phyloP scores from a whole-genome alignment of 225 moss, liverwort and hornwort species.

The Pleurozium schreberi region DNA sequence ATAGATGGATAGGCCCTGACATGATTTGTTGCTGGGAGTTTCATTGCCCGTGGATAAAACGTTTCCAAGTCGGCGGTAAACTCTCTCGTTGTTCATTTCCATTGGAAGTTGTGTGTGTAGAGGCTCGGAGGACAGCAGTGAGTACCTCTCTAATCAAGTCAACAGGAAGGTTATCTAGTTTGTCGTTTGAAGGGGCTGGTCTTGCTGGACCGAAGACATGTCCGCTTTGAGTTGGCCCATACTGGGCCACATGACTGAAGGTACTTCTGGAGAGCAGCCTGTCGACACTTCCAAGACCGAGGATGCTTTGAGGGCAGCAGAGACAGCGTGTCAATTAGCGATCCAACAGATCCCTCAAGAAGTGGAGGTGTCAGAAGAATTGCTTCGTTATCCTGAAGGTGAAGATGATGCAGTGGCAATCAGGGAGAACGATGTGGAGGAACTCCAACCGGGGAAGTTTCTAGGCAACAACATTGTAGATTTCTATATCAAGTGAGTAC shows the following conservation, averaged over 20 bases:
- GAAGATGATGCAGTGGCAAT: neutral
- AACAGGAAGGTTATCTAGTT: neutral
- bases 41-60: neutral
- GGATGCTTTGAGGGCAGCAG: neutral
- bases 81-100: neutral
- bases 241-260: neutral
- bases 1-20: neutral
- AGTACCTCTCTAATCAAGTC: neutral
- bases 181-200: neutral
- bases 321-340: neutral
- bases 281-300: neutral
- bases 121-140: neutral
- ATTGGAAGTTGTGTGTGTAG: neutral
- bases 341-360: neutral
- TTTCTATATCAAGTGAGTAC: neutral
- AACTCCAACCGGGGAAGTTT: neutral
- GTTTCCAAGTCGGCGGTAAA: neutral
- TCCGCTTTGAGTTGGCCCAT: neutral
- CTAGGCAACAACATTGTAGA: neutral
- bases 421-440: neutral
- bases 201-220: neutral
- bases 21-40: neutral
- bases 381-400: neutral
- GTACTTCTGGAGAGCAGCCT: neutral
- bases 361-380: neutral